Evolutionary conservation across 345 rosid genomes (phyloP).

Genomic region (Cardamine occulta): DNA sequence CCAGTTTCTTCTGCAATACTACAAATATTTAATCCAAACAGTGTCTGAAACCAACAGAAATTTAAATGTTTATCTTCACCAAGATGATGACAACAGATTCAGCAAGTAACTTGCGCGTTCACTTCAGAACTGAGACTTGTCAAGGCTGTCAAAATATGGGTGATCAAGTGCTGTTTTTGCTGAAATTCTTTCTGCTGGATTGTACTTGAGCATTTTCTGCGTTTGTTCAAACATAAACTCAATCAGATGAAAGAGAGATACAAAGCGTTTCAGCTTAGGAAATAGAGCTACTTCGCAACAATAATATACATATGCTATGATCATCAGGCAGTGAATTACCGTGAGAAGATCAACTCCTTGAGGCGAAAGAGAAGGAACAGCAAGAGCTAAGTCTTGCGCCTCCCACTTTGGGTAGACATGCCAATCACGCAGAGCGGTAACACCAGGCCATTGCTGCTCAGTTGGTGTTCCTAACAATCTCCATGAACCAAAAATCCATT

Average conservation of each 20-base stretch:
- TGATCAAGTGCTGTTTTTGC: slow-evolving; percentile 92
- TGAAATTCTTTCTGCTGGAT: slow-evolving; percentile 85
- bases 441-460: slow-evolving; percentile 90
- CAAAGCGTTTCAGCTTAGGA: neutral
- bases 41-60: slow-evolving; percentile 13
- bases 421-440: slow-evolving; percentile 81
- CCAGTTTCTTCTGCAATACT: neutral
- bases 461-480: slow-evolving; percentile 92
- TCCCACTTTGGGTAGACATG: slow-evolving; percentile 91
- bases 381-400: slow-evolving; percentile 67
- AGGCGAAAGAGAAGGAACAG: slow-evolving; percentile 72
- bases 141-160: slow-evolving; percentile 85
- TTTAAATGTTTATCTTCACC: slow-evolving; percentile 46
- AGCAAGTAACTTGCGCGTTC: neutral
- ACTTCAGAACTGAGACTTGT: slow-evolving; percentile 86
- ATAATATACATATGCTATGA: neutral
- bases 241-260: slow-evolving; percentile 10
- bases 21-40: slow-evolving; percentile 18
- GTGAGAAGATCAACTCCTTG: slow-evolving; percentile 88
- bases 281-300: neutral
- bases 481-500: slow-evolving; percentile 6
- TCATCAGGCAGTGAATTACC: slow-evolving; percentile 46
- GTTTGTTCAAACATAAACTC: slow-evolving; percentile 33
- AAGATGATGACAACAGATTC: slow-evolving; percentile 51
- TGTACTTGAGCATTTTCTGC: slow-evolving; percentile 84